phyloP scores from a whole-genome alignment of 2,329 filamentous ascomycete species.

The Fusarium transvaalense region DNA sequence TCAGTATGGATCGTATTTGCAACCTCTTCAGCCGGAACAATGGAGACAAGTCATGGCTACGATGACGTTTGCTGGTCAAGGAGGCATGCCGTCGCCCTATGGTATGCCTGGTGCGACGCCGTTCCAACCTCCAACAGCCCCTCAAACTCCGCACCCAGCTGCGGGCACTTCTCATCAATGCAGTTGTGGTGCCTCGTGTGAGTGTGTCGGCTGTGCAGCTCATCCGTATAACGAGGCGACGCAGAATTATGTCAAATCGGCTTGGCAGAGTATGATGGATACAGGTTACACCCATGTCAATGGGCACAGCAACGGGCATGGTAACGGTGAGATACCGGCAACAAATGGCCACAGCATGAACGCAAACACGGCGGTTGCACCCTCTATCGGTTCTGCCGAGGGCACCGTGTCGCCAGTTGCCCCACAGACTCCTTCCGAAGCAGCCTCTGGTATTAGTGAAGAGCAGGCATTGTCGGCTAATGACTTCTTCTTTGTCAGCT shows the following conservation, averaged over 20 bases:
- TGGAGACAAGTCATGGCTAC: constrained; percentile 63
- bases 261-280: constrained; percentile 58
- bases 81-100: constrained; percentile 47
- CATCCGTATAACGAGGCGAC: constrained; percentile 77
- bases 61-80: constrained; percentile 55
- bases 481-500: constrained; percentile 72
- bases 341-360: constrained; percentile 32
- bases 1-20: constrained; percentile 66
- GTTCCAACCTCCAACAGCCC: constrained; percentile 33
- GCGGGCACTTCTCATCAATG: constrained; percentile 61
- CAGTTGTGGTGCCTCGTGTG: constrained; percentile 73
- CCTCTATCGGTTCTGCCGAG: constrained; percentile 39
- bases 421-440: constrained; percentile 62
- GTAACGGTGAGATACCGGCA: constrained; percentile 35
- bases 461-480: constrained; percentile 64
- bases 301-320: constrained; percentile 33
- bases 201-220: constrained; percentile 75
- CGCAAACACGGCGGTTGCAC: constrained; percentile 33
- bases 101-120: constrained; percentile 42
- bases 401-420: constrained; percentile 55
- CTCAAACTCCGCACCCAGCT: constrained; percentile 36
- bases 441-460: constrained; percentile 59
- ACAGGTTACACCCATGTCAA: constrained; percentile 44
- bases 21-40: constrained; percentile 66
- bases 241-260: constrained; percentile 64